Evolutionary conservation across 1,284 basidiomycete species (phyloP).

Genomic region (Lentinula novae-zelandiae): DNA sequence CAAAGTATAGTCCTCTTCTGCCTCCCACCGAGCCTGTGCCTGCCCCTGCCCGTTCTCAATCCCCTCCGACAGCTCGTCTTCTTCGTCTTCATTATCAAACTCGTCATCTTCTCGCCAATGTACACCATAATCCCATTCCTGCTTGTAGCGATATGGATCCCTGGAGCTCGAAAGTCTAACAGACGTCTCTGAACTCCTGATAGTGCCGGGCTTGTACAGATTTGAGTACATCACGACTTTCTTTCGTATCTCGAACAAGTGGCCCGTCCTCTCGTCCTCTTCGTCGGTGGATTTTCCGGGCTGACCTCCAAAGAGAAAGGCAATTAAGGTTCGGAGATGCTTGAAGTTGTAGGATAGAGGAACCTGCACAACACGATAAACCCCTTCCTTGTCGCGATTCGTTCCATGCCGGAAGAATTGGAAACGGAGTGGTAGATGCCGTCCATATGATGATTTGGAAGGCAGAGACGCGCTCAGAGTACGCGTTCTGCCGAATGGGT

Average conservation of each 20-base stretch:
- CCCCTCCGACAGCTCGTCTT: slow-evolving; percentile 22
- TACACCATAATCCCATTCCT: slow-evolving; percentile 16
- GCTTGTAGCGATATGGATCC: slow-evolving; percentile 50
- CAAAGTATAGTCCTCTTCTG: slow-evolving; percentile 60
- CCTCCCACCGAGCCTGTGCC: slow-evolving; percentile 53
- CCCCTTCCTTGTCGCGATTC: slow-evolving; percentile 34
- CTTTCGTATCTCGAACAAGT: slow-evolving; percentile 59
- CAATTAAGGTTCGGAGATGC: slow-evolving; percentile 58
- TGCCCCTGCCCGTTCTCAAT: slow-evolving; percentile 22
- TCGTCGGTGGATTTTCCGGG: slow-evolving; percentile 5
- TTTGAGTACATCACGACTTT: slow-evolving; percentile 36
- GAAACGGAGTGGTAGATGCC: slow-evolving; percentile 64
- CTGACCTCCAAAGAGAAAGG: slow-evolving; percentile 53
- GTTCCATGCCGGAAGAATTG: slow-evolving; percentile 45
- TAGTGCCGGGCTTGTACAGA: slow-evolving; percentile 44
- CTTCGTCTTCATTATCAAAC: slow-evolving; percentile 21
- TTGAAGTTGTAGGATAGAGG: slow-evolving; percentile 67
- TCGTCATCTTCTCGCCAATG: slow-evolving; percentile 28
- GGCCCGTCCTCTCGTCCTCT: slow-evolving; percentile 31
- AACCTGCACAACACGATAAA: slow-evolving; percentile 64
- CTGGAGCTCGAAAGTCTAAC: slow-evolving; percentile 52
- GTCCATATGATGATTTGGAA: slow-evolving; percentile 34
- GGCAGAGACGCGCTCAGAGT: slow-evolving; percentile 25
- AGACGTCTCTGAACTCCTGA: slow-evolving; percentile 46
- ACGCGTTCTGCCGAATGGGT: slow-evolving; percentile 49